Evolutionary conservation across 768 basidiomycete genomes (phyloP), one percentile per base, ranked within the genome.

Genomic region (Exidia glandulosa): DNA sequence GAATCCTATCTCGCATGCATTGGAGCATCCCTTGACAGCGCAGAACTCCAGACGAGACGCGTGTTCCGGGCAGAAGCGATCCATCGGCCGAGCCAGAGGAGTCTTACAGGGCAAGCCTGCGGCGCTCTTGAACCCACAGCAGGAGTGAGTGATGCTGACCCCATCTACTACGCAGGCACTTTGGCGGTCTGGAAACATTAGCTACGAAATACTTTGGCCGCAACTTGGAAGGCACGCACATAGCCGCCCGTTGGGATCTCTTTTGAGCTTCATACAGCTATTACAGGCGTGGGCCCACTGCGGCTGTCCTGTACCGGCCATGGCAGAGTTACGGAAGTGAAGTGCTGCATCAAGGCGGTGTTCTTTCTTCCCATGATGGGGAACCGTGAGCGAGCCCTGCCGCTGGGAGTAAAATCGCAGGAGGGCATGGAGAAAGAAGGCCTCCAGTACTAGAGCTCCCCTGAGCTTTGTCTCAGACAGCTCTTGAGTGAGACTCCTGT

Each of bases 71-170:
- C 67, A 68, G 59, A 62, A 68, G 25, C 58, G 62, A 45, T 68
- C 57, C 3, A 48, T 33, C 1, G 58, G 30, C 16, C 32, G 47
- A 6, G n/a, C 14, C 1, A 69, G 62, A 2, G 63, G 61, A 2
- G 29, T 32, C 9, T 32, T 30, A 33, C 68, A 69, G 37, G 41
- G 41, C 14, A 6, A 4, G 3, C 41, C 41, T 6, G 14, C 14
- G 4, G 4, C 7, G 41, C 37, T 63, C 59, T 34, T 56, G 61
- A 2, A 63, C 63, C 10, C 52, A 59, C 70, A 70, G 57, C 66
- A 65, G 1, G 67, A 66, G 56, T 67, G 65, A 1, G 66, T 65
- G 3, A 70, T 60, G 5, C 66, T 65, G 19, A 72, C 61, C 4
- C 71, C 69, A 59, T 72, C 69, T 4, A 61, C 63, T 9, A 68